These are phyloP conservation scores for Nigrospora oryzae DNA, from an alignment of 2,329 filamentous ascomycete species.

Conservation along the genomic window DNA sequence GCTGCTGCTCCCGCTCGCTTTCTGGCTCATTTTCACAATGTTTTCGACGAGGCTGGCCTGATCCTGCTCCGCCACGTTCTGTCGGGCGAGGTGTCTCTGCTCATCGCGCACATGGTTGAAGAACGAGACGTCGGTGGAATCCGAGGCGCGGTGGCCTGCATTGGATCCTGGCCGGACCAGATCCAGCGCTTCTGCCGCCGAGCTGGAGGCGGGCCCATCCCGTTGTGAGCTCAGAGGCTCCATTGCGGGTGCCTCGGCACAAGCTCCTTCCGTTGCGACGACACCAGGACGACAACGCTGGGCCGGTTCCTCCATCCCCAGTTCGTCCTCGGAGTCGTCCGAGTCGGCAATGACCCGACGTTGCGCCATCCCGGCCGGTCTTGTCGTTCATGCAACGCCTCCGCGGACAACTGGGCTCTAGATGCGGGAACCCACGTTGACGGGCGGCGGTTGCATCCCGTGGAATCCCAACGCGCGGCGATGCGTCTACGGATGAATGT, in stretches of 20 bases:
- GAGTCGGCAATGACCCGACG: constrained; percentile 23
- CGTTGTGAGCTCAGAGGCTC: constrained; percentile 17
- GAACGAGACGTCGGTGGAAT: constrained; percentile 17
- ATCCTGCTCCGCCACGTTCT: constrained; percentile 13
- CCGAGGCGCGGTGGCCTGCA: constrained; percentile 10
- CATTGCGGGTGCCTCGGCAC: constrained; percentile 12
- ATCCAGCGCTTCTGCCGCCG: no score
- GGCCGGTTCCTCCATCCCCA: not conserved
- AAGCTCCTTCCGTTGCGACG: not conserved
- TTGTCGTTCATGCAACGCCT: no score
- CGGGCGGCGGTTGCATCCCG: no score
- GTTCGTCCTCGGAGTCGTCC: constrained; percentile 20
- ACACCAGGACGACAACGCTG: not conserved
- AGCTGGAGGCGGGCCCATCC: no score
- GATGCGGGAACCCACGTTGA: no score
- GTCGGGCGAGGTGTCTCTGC: constrained; percentile 5
- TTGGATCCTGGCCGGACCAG: no score
- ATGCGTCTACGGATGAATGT: no score
- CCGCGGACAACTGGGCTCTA: no score
- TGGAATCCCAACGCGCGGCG: no score
- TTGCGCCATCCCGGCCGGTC: constrained; percentile 11
- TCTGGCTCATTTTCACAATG: constrained; percentile 22
- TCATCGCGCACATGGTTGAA: constrained; percentile 16
- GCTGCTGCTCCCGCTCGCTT: constrained; percentile 18
- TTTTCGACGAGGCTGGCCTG: constrained; percentile 21